Evolutionary conservation across 805 yeast genomes (phyloP), one percentile per base, ranked within the genome.

Genomic region (Maudiozyma pseudohumilis): DNA sequence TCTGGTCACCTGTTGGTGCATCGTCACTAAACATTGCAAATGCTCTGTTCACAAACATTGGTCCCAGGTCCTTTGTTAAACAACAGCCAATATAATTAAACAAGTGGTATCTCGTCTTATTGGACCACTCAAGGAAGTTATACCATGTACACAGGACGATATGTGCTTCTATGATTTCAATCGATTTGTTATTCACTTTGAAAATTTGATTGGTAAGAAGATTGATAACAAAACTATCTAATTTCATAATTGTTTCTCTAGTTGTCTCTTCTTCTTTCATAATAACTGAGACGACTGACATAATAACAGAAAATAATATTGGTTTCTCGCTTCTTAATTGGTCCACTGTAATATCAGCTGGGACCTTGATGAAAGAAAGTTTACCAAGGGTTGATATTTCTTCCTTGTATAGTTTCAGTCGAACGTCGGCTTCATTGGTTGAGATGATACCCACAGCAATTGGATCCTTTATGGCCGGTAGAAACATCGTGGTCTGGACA

Each of bases 71-170:
- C 48, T 75, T 80, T 2, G 82, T 69, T 58, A 87, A 65, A 4
- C 80, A 66, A 11, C 79, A 74, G 36, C 87, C 75, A 17, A 84
- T 63, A 11, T 74, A 64, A 38, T 75, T 74, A 44, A 84, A 68
- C 36, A 85, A 63, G 53, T 83, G 92, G 45, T 79, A 77, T 34
- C 94, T 72, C 40, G 94, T 74, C 48, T 81, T 82, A 45, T 77
- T 82, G 46, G 83, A 82, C 47, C 83, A 64, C 56, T 85, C 95
- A 0, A 95, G 83, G 4, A 84, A 73, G 46, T 81, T 83, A 53
- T 85, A 86, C 95, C 95, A 87, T 21, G 79, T 57, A 19, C 81
- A 70, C 36, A 81, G 63, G 5, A 83, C 50, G 15, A 81, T 52
- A 35, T 82, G 61, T 15, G 78, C 63, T 53, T 79, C 77, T 28